Percentiles rank a stretch among this genome's conserved stretches.
Evolutionary conservation across 805 yeast species (phyloP).

Genomic region (Kazachstania martiniae): DNA sequence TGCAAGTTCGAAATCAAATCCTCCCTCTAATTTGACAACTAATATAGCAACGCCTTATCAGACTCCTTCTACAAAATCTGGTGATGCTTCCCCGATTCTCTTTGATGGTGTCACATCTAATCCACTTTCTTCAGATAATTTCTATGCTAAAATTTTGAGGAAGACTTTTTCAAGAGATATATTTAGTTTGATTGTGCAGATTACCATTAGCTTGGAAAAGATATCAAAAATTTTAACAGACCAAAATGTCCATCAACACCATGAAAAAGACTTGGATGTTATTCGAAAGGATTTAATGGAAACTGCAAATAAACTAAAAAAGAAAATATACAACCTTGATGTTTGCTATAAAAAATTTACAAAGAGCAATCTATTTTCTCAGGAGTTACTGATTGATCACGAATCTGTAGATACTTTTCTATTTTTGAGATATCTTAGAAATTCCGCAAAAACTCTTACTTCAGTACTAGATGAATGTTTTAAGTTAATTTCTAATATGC

Average conservation of each 20-base stretch:
- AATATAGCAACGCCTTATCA: background rate
- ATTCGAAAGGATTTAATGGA: constrained; percentile 9
- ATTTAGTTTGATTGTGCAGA: constrained; percentile 23
- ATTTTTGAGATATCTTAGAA: constrained; percentile 32
- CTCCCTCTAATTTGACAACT: background rate
- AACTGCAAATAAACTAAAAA: constrained; percentile 12
- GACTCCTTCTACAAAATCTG: too few species aligned
- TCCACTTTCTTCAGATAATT: constrained; percentile 18
- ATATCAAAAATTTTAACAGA: constrained; percentile 11
- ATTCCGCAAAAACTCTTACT: constrained; percentile 30
- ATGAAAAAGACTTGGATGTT: constrained; percentile 2
- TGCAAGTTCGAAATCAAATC: background rate
- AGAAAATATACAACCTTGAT: constrained; percentile 27
- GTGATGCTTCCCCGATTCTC: background rate
- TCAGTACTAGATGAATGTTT: constrained; percentile 17
- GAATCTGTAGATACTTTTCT: constrained; percentile 31
- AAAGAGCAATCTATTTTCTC: constrained; percentile 27
- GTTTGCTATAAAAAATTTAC: constrained; percentile 28
- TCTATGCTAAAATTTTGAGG: constrained; percentile 25
- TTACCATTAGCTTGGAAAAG: constrained; percentile 23
- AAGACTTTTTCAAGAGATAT: constrained; percentile 25
- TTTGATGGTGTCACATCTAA: constrained; percentile 7
- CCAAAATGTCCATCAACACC: constrained; percentile 1
- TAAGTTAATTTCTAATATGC: constrained; percentile 14
- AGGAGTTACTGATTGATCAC: constrained; percentile 28